Evolutionary conservation across 345 rosid species (phyloP).

Genomic region (Populus alba): DNA sequence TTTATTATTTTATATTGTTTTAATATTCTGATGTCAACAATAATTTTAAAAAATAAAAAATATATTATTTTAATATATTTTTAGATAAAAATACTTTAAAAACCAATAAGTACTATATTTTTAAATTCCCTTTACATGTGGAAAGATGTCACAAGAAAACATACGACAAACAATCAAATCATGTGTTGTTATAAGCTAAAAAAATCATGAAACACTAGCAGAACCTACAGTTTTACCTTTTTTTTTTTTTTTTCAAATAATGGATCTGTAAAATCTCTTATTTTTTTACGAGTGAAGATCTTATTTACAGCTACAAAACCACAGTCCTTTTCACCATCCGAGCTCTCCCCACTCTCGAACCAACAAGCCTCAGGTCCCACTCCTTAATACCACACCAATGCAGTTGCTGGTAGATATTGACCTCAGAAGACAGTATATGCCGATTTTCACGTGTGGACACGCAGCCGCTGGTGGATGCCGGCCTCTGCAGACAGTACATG

Average conservation of each 20-base stretch:
- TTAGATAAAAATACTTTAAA: no score
- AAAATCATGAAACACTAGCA: neutral
- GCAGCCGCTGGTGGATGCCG: no score
- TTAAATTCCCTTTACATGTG: accelerated
- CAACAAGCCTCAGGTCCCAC: constrained; percentile 6
- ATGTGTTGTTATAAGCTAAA: neutral
- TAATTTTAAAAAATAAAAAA: no score
- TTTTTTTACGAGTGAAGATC: constrained; percentile 6
- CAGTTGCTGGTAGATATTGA: neutral
- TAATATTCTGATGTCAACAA: no score
- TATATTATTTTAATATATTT: no score
- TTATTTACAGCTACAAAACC: constrained; percentile 22
- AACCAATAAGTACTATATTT: accelerated
- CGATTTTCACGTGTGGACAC: neutral
- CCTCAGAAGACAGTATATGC: neutral
- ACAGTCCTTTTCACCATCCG: constrained; percentile 8
- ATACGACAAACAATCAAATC: neutral
- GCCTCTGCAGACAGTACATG: no score
- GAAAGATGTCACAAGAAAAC: no score
- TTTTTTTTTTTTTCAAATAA: neutral
- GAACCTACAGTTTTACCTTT: neutral
- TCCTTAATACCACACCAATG: neutral
- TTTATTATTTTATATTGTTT: no score
- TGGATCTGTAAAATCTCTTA: neutral
- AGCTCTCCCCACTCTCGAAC: constrained; percentile 6